phyloP scores from a whole-genome alignment of 371 early-diverging fungal genomes.

The Neoconidiobolus thromboides region DNA sequence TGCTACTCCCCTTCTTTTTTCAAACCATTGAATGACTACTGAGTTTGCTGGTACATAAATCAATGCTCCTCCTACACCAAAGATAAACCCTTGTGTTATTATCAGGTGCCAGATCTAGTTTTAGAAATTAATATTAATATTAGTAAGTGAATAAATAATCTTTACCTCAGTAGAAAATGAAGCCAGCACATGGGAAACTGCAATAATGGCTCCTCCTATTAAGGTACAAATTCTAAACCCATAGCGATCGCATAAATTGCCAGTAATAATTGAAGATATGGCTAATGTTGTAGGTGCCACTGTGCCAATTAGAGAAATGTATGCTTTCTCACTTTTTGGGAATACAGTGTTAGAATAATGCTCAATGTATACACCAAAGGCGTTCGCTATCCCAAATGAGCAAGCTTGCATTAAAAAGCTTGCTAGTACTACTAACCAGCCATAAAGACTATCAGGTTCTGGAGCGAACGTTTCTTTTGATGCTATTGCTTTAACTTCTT shows the following conservation, averaged over 20 bases:
- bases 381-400: background rate
- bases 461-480: too few species aligned
- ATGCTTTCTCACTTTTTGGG: background rate
- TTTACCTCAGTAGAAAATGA: constrained; percentile 2
- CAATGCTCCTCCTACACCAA: constrained; percentile 43
- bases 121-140: too few species aligned
- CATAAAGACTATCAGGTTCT: background rate
- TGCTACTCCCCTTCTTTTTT: constrained; percentile 30
- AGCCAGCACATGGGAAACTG: background rate
- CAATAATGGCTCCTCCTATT: background rate
- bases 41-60: constrained; percentile 22
- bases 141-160: background rate
- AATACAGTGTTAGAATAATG: background rate
- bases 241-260: background rate
- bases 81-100: constrained; percentile 43
- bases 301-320: background rate
- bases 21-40: constrained; percentile 36
- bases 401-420: background rate
- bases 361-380: background rate
- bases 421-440: background rate
- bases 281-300: background rate
- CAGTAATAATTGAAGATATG: background rate
- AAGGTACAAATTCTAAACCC: background rate
- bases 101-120: constrained; percentile 29
- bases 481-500: too few species aligned